Evolutionary conservation across 768 basidiomycete species (phyloP).

Genomic region (Suillus subalutaceus): DNA sequence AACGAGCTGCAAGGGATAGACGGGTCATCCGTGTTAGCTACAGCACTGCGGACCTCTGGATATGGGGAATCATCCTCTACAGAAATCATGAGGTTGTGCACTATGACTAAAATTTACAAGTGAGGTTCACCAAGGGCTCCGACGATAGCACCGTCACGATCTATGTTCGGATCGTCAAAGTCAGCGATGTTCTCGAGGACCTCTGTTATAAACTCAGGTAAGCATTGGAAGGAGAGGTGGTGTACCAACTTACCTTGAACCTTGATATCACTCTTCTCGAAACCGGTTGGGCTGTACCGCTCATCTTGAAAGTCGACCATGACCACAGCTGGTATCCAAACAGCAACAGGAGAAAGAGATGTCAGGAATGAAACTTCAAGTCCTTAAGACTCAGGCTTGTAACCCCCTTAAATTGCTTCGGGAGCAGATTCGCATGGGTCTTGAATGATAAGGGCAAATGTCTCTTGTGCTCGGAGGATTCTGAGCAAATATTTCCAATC

Average conservation of each 20-base stretch:
- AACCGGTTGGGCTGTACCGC: conserved; percentile 12
- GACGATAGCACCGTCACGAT: conserved; percentile 19
- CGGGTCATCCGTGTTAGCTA: conserved; percentile 73
- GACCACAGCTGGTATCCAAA: neutral
- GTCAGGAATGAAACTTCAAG: neutral
- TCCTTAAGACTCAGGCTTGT: neutral
- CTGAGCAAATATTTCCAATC: neutral
- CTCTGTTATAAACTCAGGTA: conserved; percentile 7
- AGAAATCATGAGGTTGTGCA: conserved; percentile 19
- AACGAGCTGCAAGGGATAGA: conserved; percentile 61
- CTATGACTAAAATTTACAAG: neutral
- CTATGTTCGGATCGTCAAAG: conserved; percentile 43
- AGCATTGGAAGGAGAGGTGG: neutral
- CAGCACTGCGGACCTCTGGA: conserved; percentile 79
- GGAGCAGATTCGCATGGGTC: neutral
- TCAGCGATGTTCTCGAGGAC: conserved; percentile 15
- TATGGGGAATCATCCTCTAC: conserved; percentile 81
- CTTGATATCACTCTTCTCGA: conserved; percentile 19
- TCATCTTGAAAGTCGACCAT: conserved; percentile 16
- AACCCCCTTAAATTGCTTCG: conserved; percentile 7
- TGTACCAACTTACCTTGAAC: conserved; percentile 11
- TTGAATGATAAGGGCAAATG: conserved; percentile 15
- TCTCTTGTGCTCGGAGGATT: conserved; percentile 3
- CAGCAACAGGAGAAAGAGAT: neutral
- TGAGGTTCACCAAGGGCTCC: conserved; percentile 23